Evolutionary conservation across 352 stramenopile species (phyloP).

Genomic region (Pythium phragmitis): DNA sequence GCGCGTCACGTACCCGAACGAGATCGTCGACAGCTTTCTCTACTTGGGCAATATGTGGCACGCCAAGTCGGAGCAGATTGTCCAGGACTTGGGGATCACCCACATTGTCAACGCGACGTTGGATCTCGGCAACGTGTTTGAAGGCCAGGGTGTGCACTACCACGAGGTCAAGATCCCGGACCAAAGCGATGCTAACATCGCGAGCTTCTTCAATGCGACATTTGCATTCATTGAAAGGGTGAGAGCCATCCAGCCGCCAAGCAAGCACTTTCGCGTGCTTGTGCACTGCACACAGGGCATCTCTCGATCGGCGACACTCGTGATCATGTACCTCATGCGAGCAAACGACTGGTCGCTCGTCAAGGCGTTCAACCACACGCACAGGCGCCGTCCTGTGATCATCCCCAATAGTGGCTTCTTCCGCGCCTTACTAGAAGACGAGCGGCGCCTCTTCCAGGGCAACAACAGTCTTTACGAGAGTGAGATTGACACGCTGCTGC

Average conservation of each 20-base stretch:
- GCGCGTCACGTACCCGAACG: slow-evolving; percentile 67
- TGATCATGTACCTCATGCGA: slow-evolving; percentile 73
- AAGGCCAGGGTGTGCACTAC: slow-evolving; percentile 46
- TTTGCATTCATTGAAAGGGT: slow-evolving; percentile 46
- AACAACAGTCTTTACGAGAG: slow-evolving; percentile 45
- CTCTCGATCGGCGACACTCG: slow-evolving; percentile 64
- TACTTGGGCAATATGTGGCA: slow-evolving; percentile 82
- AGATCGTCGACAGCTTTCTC: slow-evolving; percentile 61
- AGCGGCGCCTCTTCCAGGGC: slow-evolving; percentile 43
- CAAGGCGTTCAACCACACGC: slow-evolving; percentile 58
- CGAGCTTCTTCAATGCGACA: slow-evolving; percentile 40
- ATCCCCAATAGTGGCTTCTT: slow-evolving; percentile 69
- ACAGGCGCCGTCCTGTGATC: slow-evolving; percentile 45
- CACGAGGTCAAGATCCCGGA: slow-evolving; percentile 64
- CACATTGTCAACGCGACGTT: slow-evolving; percentile 68
- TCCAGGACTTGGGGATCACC: slow-evolving; percentile 64
- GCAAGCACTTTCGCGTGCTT: slow-evolving; percentile 40
- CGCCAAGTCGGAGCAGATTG: slow-evolving; percentile 46
- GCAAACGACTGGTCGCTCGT: slow-evolving; percentile 52
- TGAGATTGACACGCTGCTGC: slow-evolving; percentile 58
- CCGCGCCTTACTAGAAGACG: slow-evolving; percentile 42
- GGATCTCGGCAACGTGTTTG: slow-evolving; percentile 58
- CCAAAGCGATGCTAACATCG: slow-evolving; percentile 42
- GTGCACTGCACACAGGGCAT: slow-evolving; percentile 78
- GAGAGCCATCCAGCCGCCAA: slow-evolving; percentile 16